Base-by-base conservation (phyloP, 352 stramenopile species). In the Phytophthora cryptogea region DNA sequence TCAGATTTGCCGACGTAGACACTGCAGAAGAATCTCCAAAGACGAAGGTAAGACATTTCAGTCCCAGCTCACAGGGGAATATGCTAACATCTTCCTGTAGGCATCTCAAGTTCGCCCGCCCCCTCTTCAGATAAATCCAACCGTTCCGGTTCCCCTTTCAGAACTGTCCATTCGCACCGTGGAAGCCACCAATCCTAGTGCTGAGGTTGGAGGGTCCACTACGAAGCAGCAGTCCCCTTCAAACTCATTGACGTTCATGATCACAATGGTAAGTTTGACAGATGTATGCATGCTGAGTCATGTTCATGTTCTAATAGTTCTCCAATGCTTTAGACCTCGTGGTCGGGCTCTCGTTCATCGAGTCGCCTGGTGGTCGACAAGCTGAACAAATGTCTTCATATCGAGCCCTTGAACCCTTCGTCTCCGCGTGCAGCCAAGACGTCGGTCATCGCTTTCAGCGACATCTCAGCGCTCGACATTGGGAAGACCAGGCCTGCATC, bases 321-420 rank as follows among this genome's bases (percentile, higher is more conserved):
- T 27, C 36, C 17, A 17, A 8, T 42, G 10, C 36, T 13, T 7
- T 33, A 81, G 77, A 28, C 70, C 1, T 78, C 74, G 4, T 87
- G 77, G 77, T 82, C 60, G 16, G 76, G 76, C 8, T 65, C 64
- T 4, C 72, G 73, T 37, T 68, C 72, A 28, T 64, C 74, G 23
- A 69, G 74, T 33, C 70, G 60, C 40, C 55, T 87, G 14, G 59
- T 67, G 17, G 27, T 83, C 31, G 70, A 87, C 45, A 36, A 54
- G 0, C 8, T 48, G 1, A 50, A 17, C 5, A 65, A 54, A 6
- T 53, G 41, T 5, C 46, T 87, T 5, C 42, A 68, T 20, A 64
- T 86, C 33, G 50, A 40, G 1, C 42, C 70, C 0, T 37, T 55
- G 1, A 80, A 85, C 40, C 42, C 72, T 3, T 64, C 64, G 11